phyloP scores from a whole-genome alignment of 164 flowering plant species.

The Nelumbo lutea region DNA sequence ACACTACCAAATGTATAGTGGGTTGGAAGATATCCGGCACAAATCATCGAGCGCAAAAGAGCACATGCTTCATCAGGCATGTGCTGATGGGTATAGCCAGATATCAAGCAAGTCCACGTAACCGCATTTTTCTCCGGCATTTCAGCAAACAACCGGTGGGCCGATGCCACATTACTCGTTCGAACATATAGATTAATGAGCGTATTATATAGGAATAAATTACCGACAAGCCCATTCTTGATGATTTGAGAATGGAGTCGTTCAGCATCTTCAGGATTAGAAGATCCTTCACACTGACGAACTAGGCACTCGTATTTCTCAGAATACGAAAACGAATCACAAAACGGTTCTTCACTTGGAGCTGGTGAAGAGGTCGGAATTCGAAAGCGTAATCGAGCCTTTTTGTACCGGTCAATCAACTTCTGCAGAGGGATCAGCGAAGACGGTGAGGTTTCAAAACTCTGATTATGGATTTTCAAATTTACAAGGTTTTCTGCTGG shows the following conservation, averaged over 20 bases:
- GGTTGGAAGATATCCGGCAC: too few relatives aligned
- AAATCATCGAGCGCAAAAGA: neutral
- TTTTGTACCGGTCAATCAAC: conserved; percentile 3
- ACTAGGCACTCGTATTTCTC: conserved; percentile 32
- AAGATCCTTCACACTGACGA: conserved; percentile 23
- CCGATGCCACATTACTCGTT: conserved; percentile 44
- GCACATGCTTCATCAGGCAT: conserved; percentile 45
- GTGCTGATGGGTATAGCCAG: conserved; percentile 50
- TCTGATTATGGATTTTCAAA: neutral
- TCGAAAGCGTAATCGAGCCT: neutral
- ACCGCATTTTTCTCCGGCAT: conserved; percentile 60
- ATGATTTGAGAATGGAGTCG: conserved; percentile 41
- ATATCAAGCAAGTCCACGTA: conserved; percentile 73
- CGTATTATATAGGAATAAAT: conserved; percentile 54
- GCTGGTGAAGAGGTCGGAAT: neutral
- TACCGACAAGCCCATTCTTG: conserved; percentile 44
- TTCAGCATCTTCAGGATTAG: conserved; percentile 31
- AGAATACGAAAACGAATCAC: neutral
- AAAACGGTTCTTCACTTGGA: conserved; percentile 1
- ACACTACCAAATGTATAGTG: too few relatives aligned
- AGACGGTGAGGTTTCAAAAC: conserved; percentile 1
- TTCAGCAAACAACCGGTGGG: conserved; percentile 59
- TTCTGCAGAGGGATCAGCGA: conserved; percentile 6
- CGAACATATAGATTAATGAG: conserved; percentile 52
- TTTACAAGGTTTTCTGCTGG: neutral